Base-by-base conservation (phyloP, 1,284 basidiomycete species). In the Salmacisia buchloeana region DNA sequence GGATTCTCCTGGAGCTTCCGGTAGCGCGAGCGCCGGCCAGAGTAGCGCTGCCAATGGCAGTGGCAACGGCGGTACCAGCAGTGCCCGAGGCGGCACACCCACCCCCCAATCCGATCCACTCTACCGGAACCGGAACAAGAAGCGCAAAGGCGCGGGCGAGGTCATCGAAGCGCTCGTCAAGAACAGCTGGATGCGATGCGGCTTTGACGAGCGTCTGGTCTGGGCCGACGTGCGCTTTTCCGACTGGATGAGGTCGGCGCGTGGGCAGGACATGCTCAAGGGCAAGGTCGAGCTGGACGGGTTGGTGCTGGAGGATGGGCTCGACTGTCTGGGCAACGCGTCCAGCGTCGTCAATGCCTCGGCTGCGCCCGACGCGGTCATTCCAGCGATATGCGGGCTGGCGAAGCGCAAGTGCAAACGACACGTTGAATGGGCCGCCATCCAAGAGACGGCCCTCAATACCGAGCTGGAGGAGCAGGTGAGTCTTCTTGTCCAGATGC, bases 401-500 rank as follows among this genome's bases (percentile, higher is more conserved):
- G 59, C 64, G 4, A 69, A 68, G 25, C 62, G 70, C 35, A 72
- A 68, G 31, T 72, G 70, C 46, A 60, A 63, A 27, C 46, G 68
- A 10, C 70, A 72, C 43, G 4, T 62, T 2, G 70, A 69, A 15
- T 72, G 70, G 70, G 62, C 65, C 34, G 68, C 68, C 45, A 63
- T 65, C 25, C 64, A 66, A 49, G 69, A 66, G 62, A 43, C 62
- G 13, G 63, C 34, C 6, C 27, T 72, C 39, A 67, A 67, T 36
- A 58, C 58, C 5, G 68, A 72, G 29, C 62, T 63, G 33, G 43
- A 65, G 10, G 46, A 46, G 12, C 49, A 54, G 49, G 49, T 54
- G 15, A 31, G 49, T 33, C 9, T 18, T 9, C 18, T 38, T 38
- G n/a, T n/a, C n/a, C n/a, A n/a, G n/a, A n/a, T n/a, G n/a, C n/a